Evolutionary conservation across 768 basidiomycete genomes (phyloP).

Genomic region (Tephrocybe sp.): DNA sequence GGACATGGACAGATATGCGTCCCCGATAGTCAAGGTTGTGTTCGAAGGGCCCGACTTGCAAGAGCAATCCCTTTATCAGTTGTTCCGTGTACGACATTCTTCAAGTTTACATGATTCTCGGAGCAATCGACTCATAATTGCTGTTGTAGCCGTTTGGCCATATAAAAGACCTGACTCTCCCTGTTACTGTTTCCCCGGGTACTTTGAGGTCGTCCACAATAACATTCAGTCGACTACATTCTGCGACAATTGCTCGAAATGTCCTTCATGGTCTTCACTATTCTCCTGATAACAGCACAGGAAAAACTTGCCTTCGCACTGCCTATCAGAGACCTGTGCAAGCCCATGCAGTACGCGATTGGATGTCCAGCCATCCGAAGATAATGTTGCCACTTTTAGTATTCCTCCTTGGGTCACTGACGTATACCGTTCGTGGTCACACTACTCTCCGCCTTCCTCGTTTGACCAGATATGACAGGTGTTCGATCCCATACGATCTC

Average conservation of each 20-base stretch:
- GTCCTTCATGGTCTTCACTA: constrained; percentile 56
- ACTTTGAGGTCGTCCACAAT: constrained; percentile 66
- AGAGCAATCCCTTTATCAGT: constrained; percentile 76
- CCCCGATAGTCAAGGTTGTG: constrained; percentile 66
- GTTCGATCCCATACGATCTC: constrained; percentile 87
- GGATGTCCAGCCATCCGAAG: constrained; percentile 84
- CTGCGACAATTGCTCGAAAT: constrained; percentile 84
- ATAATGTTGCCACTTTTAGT: constrained; percentile 79
- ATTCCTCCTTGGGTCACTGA: constrained; percentile 87
- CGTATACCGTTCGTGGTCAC: constrained; percentile 73
- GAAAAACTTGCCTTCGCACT: constrained; percentile 48
- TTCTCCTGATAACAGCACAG: constrained; percentile 23
- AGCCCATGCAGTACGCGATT: constrained; percentile 68
- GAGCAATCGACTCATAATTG: not conserved
- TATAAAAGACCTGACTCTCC: constrained; percentile 64
- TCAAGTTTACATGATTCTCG: not conserved
- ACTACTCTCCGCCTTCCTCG: not conserved
- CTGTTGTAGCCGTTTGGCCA: constrained; percentile 77
- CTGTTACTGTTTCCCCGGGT: constrained; percentile 64
- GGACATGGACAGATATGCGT: constrained; percentile 87
- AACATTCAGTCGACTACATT: constrained; percentile 58
- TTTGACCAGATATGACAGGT: constrained; percentile 46
- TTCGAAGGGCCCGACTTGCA: constrained; percentile 90
- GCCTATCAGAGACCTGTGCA: constrained; percentile 66
- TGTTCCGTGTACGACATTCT: constrained; percentile 63